These are phyloP conservation scores for Vitellaria paradoxa DNA, from an alignment of 179 eudicot species.

Conservation along the genomic window DNA sequence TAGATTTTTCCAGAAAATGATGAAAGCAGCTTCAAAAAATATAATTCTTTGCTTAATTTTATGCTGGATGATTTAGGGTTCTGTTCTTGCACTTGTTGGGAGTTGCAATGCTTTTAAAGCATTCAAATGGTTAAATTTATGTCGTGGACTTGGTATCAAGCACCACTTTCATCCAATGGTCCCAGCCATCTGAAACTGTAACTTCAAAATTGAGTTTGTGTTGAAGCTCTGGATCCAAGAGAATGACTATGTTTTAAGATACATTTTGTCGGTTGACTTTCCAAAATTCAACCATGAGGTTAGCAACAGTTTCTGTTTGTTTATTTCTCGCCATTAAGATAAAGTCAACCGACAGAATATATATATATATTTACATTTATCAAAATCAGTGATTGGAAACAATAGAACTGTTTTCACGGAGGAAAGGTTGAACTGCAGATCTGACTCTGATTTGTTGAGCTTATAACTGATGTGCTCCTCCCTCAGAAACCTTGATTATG, in stretches of 20 bases:
- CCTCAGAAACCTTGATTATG: constrained; percentile 7
- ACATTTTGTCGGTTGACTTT: not conserved
- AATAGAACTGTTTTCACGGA: not conserved
- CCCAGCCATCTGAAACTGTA: not conserved
- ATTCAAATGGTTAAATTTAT: not conserved
- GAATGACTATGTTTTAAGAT: not conserved
- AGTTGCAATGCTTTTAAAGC: not conserved
- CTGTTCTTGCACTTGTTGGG: not conserved
- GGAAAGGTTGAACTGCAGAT: not conserved
- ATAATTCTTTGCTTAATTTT: not conserved
- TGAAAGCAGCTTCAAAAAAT: not conserved
- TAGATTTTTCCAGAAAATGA: not conserved
- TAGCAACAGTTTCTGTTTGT: not conserved
- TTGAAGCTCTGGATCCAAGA: not conserved
- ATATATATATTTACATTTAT: too few species aligned
- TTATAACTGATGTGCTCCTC: not conserved
- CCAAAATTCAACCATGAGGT: not conserved
- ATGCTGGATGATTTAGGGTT: not conserved
- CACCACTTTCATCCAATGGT: not conserved
- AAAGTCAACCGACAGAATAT: too few species aligned
- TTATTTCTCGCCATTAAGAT: not conserved
- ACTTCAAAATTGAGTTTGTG: not conserved
- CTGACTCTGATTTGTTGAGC: not conserved
- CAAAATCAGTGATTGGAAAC: not conserved
- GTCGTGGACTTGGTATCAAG: not conserved